Evolutionary conservation across 352 stramenopile genomes (phyloP), one percentile per base, ranked within the genome.

Genomic region (Globisporangium heterothallicum): DNA sequence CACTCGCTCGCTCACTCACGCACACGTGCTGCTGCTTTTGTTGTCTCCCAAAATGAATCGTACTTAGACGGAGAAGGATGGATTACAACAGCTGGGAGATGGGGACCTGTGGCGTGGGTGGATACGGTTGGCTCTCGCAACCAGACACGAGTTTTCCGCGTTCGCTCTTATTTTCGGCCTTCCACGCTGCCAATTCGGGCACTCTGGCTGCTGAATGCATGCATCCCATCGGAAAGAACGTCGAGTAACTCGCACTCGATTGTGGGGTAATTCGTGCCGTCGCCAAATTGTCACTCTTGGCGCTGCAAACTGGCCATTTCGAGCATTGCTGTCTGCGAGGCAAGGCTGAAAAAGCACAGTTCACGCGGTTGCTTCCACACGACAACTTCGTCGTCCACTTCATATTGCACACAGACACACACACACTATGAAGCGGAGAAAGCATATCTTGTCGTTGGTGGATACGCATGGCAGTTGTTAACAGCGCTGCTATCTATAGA

Each of bases 61-160:
- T 45, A 84, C 76, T 76, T 87, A 70, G 60, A 2, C 52, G 66
- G 44, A 59, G 9, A 48, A 27, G 48, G 59, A 66, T 63, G 57
- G 60, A 69, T 72, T 53, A 63, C 63, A n/a, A n/a, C 48, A 38
- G 14, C 42, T 6, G 42, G 35, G 49, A 52, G 56, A 49, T 56
- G 44, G 13, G 41, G 24, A 14, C 25, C 34, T 21, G 30, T 38
- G 14, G 46, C 53, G 59, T 68, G 64, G 61, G 61, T 72, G 64
- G 63, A 70, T 66, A 64, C 59, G 63, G 54, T 56, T 49, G 54
- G 26, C 41, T 50, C 34, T 55, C 51, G 30, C 50, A 18, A 57
- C 25, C 24, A 50, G 27, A 42, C 50, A 50, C 47, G n/a, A n/a
- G n/a, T n/a, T n/a, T n/a, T n/a, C n/a, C n/a, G n/a, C n/a, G 29